Base-by-base conservation (phyloP, 108 stramenopile species). In the Discostella pseudostelligera region DNA sequence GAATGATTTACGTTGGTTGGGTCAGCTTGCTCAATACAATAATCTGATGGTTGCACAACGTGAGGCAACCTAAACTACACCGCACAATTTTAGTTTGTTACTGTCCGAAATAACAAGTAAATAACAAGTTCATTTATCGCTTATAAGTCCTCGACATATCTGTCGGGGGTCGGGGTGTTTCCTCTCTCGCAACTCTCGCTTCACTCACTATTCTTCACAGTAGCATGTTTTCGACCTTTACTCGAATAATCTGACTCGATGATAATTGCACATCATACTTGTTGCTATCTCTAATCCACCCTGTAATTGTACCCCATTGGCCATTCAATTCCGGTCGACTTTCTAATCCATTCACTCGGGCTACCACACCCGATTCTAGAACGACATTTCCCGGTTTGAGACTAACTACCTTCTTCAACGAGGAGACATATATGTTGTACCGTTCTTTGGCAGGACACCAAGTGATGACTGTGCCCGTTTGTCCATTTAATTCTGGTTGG, bases 241-340 rank as follows among this genome's bases (percentile, higher is more conserved):
- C 68, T 24, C 88, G 78, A 47, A 93, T 70, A 54, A 93, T 80
- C 57, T 89, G 81, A 62, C 81, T 80, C 0, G 73, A 48, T 35
- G 92, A 93, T 35, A 93, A 44, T 71, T 93, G 92, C 11, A 93
- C 82, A 67, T 93, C 88, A 67, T 93, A 93, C 50, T 87, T 84
- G 28, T 86, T 84, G 20, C 84, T 68, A 3, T 86, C 82, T 26
- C 59, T 70, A 19, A 84, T 74, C 83, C 88, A 93, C 11, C 61
- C 54, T 61, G 85, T 93, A 67, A 93, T 87, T 28, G 92, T 93
- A 25, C 92, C 92, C 82, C 84, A 88, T 66, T 83, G 81, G 43
- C 86, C 92, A 70, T 93, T 93, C 74, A 93, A 63, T 76, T 93
- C 86, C 37, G 89, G 89, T 70, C 86, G 85, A 10, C 84, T 74